Conservation (phyloP, 1,284 basidiomycete species). For the Ceratobasidium sp. region DNA sequence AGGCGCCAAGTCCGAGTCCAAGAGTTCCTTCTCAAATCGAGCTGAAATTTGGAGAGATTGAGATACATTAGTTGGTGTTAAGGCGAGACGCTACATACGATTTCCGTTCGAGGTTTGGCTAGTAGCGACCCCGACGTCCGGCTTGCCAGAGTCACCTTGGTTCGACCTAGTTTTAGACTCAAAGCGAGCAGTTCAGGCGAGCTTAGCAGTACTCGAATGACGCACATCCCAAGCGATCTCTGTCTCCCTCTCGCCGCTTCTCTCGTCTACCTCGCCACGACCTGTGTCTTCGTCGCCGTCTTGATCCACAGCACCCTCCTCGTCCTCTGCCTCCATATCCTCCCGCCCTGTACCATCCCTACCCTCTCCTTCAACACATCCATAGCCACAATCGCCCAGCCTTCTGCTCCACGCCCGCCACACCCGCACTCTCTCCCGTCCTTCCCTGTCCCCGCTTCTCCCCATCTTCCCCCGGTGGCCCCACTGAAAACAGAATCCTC, state of each 20-base stretch:
- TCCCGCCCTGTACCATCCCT: slow-evolving; percentile 53
- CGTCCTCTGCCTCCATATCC: slow-evolving; percentile 66
- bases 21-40: slow-evolving; percentile 52
- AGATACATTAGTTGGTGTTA: too few relatives aligned
- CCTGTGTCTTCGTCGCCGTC: slow-evolving; percentile 53
- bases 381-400: slow-evolving; percentile 85
- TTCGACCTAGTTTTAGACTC: slow-evolving; percentile 52
- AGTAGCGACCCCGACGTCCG: background rate
- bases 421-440: slow-evolving; percentile 53
- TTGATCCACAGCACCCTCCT: slow-evolving; percentile 51
- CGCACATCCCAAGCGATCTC: slow-evolving; percentile 64
- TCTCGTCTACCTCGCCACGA: slow-evolving; percentile 53
- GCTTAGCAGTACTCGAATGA: slow-evolving; percentile 45
- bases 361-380: slow-evolving; percentile 83
- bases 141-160: slow-evolving; percentile 49
- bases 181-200: slow-evolving; percentile 45
- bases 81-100: background rate
- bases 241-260: slow-evolving; percentile 49
- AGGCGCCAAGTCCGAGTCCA: too few relatives aligned
- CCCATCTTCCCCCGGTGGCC: slow-evolving; percentile 62
- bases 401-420: slow-evolving; percentile 78
- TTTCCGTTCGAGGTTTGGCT: slow-evolving; percentile 6
- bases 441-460: slow-evolving; percentile 51
- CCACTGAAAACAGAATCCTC: slow-evolving; percentile 90
- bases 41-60: too few relatives aligned